Percentiles rank a stretch among this genome's conserved stretches.
These are phyloP conservation scores for Thelonectria discophora DNA, from an alignment of 2,329 filamentous ascomycete genomes.

Conservation along the genomic window DNA sequence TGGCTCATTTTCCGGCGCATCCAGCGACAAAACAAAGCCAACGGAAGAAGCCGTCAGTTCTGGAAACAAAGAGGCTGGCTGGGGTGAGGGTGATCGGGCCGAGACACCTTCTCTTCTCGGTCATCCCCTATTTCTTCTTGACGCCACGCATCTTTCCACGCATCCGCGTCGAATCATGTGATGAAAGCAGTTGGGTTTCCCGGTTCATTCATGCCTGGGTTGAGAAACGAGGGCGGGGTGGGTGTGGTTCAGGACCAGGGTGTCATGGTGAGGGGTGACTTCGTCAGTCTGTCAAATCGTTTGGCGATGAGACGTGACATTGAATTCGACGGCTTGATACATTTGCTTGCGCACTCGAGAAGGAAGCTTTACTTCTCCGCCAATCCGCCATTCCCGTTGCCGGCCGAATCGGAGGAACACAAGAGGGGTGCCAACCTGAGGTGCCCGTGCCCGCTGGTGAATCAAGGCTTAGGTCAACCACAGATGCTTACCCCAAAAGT, in stretches of 20 bases:
- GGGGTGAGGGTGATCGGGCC: not conserved
- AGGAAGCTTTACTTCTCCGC: not conserved
- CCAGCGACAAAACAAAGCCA: not conserved
- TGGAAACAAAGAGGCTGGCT: not conserved
- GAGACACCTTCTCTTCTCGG: slow-evolving; percentile 17
- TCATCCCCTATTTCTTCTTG: slow-evolving; percentile 4
- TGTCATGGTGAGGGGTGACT: not conserved
- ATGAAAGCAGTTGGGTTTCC: slow-evolving; percentile 24
- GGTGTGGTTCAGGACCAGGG: not conserved
- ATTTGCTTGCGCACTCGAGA: not conserved
- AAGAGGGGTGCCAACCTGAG: too few species aligned
- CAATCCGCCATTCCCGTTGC: not conserved
- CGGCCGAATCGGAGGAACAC: not conserved
- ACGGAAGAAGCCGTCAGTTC: not conserved
- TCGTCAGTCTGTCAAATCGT: not conserved
- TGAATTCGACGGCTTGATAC: not conserved
- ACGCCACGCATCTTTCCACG: slow-evolving; percentile 36
- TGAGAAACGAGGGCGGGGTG: not conserved
- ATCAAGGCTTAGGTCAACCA: slow-evolving; percentile 12
- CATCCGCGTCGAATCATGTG: slow-evolving; percentile 40
- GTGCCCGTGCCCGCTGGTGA: not conserved
- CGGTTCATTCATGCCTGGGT: slow-evolving; percentile 4
- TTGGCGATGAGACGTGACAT: not conserved
- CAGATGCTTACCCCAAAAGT: not conserved
- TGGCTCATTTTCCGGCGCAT: not conserved